Conservation (phyloP, 768 basidiomycete genomes). For the Lactarius sanguifluus region DNA sequence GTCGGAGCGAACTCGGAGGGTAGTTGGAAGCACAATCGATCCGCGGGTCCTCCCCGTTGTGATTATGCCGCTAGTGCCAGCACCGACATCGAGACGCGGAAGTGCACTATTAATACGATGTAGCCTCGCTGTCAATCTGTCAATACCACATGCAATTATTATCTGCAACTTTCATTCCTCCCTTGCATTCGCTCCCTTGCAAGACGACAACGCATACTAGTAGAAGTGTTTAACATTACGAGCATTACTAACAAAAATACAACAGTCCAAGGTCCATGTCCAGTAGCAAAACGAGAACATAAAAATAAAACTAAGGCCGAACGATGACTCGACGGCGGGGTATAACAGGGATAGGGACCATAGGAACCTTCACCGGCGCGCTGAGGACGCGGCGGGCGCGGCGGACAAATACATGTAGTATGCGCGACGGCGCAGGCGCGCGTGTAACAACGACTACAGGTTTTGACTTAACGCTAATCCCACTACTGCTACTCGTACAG, state of each 20-base stretch:
- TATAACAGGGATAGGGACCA: not conserved
- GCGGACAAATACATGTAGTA: slow-evolving; percentile 14
- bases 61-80: too few relatives aligned
- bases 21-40: too few relatives aligned
- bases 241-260: not conserved
- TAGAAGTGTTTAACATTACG: too few relatives aligned
- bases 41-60: too few relatives aligned
- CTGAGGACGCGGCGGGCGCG: slow-evolving; percentile 9
- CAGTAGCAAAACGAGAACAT: slow-evolving; percentile 1
- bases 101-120: too few relatives aligned
- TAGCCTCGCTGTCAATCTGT: too few relatives aligned
- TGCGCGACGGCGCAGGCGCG: not conserved
- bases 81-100: too few relatives aligned
- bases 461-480: not conserved
- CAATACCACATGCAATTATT: too few relatives aligned
- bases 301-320: not conserved
- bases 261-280: not conserved
- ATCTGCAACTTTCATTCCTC: too few relatives aligned
- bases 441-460: not conserved
- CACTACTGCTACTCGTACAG: not conserved
- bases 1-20: too few relatives aligned
- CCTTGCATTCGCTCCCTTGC: too few relatives aligned
- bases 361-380: slow-evolving; percentile 4
- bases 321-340: slow-evolving; percentile 2
- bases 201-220: too few relatives aligned